A percentile compares a stretch with the other conserved stretches of the same genome.
Conservation (phyloP, 2,329 filamentous ascomycete species). For the Diaporthe vexans region DNA sequence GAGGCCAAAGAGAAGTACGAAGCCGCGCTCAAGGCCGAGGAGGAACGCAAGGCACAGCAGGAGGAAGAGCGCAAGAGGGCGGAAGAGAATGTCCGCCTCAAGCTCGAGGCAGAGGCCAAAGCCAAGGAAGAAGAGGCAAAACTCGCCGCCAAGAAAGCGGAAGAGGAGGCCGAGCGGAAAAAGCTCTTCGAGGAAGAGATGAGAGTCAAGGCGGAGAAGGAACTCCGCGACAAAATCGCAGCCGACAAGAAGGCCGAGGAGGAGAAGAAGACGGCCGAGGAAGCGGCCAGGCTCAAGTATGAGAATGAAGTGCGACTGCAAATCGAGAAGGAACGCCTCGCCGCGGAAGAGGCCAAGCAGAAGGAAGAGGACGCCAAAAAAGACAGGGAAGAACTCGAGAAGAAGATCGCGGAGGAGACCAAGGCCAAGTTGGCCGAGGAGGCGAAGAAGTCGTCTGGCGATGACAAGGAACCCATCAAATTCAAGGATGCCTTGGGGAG, state of each 20-base stretch:
- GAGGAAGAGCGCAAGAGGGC: constrained; percentile 61
- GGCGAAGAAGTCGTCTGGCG: constrained; percentile 65
- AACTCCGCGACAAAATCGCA: constrained; percentile 43
- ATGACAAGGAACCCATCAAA: constrained; percentile 81
- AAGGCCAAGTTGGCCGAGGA: constrained; percentile 54
- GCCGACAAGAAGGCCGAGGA: constrained; percentile 54
- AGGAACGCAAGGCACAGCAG: constrained; percentile 53
- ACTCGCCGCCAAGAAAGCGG: constrained; percentile 52
- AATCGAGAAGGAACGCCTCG: constrained; percentile 61
- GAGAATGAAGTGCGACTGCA: constrained; percentile 47
- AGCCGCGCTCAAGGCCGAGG: constrained; percentile 54
- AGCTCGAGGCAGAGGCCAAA: constrained; percentile 62
- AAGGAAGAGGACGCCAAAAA: constrained; percentile 54
- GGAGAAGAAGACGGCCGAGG: constrained; percentile 54
- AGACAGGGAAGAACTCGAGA: constrained; percentile 55
- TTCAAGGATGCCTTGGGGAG: constrained; percentile 94
- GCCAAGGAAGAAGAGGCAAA: constrained; percentile 60
- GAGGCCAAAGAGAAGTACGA: constrained; percentile 57
- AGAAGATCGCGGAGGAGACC: constrained; percentile 56
- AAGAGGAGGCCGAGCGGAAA: constrained; percentile 55
- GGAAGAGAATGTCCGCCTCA: constrained; percentile 59
- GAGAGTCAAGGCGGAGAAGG: constrained; percentile 40
- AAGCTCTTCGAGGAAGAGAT: constrained; percentile 63
- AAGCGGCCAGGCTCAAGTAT: constrained; percentile 52
- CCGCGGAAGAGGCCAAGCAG: constrained; percentile 55